Base-by-base conservation (phyloP, 2,329 filamentous ascomycete genomes). In the Exophiala sp. region DNA sequence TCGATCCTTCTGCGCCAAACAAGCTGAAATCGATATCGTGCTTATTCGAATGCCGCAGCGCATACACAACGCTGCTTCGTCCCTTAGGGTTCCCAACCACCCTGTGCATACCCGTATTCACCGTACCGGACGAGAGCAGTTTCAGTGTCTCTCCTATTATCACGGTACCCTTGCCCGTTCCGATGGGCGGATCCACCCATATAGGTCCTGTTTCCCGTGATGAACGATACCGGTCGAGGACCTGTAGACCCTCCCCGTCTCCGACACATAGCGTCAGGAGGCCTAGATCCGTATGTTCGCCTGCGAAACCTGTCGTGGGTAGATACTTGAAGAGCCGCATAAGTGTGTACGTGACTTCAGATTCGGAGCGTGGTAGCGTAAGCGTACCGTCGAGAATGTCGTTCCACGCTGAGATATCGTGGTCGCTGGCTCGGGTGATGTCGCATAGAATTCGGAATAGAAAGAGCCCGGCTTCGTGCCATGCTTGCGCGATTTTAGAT, bases 201-300 rank as follows among this genome's bases (percentile, higher is more conserved):
- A 47, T 33, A 2, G 41, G 45, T 1, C 24, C 24, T 2, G 46
- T 36, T 7, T 52, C 21, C 2, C 44, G 29, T 2, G 47, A 36
- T 9, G 54, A 57, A 1, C 52, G 41, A 9, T 50, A 29, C 11
- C 48, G 51, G 43, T 63, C 60, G 14, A 63, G 45, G 12, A 63
- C 60, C 39, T 66, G 63, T 32, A 67, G 50, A 5, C 65, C 65
- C 20, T 55, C 43, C 11, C 57, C 50, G 36, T 57, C 47, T n/a
- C 64, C 65, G 32, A 67, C 48, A 47, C 65, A 66, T 12, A 67
- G 48, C 5, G 65, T 67, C 39, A 67, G 52, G 3, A 67, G 59
- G 2, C 65, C 65, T 10, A 64, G 59, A 40, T 67, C 65, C 16
- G 61, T 63, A 38, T 67, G 65, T 35, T 51, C 35, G 20, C 53